Evolutionary conservation across 73 alveolate genomes (phyloP).

Genomic region (Blepharisma japonicum): DNA sequence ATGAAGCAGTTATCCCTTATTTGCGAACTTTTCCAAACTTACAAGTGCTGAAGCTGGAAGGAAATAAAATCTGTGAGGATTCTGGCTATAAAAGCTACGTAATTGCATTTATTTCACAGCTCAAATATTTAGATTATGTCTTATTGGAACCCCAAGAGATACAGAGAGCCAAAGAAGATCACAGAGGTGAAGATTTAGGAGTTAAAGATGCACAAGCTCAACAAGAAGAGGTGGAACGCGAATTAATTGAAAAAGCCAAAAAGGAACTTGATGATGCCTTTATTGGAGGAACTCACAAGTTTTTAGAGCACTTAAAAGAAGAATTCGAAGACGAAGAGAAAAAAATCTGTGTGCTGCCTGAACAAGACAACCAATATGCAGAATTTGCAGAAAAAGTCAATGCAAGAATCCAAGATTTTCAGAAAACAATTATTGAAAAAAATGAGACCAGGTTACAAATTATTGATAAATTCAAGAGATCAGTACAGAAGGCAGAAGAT

Average conservation of each 20-base stretch:
- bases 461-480: constrained; percentile 6
- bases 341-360: constrained; percentile 26
- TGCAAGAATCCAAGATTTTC: neutral
- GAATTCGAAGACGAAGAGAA: constrained; percentile 28
- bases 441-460: neutral
- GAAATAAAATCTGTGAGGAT: constrained; percentile 60
- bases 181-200: constrained; percentile 48
- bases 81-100: constrained; percentile 54
- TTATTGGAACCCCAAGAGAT: constrained; percentile 55
- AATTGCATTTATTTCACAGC: constrained; percentile 52
- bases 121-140: constrained; percentile 68
- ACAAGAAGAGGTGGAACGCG: constrained; percentile 35
- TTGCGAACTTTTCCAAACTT: constrained; percentile 46
- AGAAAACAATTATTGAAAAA: neutral
- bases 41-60: constrained; percentile 63
- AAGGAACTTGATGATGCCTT: neutral
- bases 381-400: neutral
- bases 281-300: neutral
- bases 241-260: neutral
- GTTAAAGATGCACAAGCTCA: constrained; percentile 37
- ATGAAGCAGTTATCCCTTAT: constrained; percentile 47
- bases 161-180: constrained; percentile 58
- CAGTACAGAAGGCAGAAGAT: constrained; percentile 34
- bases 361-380: neutral
- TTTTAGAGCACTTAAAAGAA: constrained; percentile 18